These are phyloP conservation scores for Linum tenue DNA, from an alignment of 345 rosid genomes.

Conservation along the genomic window DNA sequence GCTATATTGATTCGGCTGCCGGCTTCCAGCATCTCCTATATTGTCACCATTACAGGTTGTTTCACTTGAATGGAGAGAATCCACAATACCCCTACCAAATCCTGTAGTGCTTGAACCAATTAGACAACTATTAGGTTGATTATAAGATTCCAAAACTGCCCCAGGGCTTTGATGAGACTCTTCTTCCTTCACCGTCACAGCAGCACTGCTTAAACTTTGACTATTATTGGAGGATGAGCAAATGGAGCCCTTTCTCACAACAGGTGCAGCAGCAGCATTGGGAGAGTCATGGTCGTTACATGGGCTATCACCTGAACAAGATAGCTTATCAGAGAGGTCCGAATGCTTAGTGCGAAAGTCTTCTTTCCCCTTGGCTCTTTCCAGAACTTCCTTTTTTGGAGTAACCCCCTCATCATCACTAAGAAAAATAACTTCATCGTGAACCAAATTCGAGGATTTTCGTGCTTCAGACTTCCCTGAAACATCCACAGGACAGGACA, in stretches of 20 bases:
- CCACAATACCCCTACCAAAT: slow-evolving; percentile 22
- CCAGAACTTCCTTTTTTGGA: slow-evolving; percentile 32
- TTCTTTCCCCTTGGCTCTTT: slow-evolving; percentile 25
- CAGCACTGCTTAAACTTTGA: slow-evolving; percentile 23
- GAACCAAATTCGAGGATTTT: slow-evolving; percentile 26
- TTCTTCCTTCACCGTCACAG: slow-evolving; percentile 23
- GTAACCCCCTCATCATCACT: slow-evolving; percentile 77
- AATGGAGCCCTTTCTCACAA: slow-evolving; percentile 21
- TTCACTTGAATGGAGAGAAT: slow-evolving; percentile 24
- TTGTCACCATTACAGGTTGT: slow-evolving; percentile 12
- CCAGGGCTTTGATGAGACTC: slow-evolving; percentile 27
- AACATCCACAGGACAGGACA: slow-evolving; percentile 19
- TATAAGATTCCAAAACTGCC: slow-evolving; percentile 19
- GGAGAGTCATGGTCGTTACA: slow-evolving; percentile 17
- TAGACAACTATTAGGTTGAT: slow-evolving; percentile 17
- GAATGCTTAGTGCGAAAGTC: slow-evolving; percentile 13
- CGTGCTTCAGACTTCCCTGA: slow-evolving; percentile 23
- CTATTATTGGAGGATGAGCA: slow-evolving; percentile 23
- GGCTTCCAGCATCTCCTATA: slow-evolving; percentile 20
- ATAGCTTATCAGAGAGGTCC: slow-evolving; percentile 28
- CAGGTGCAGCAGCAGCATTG: slow-evolving; percentile 18
- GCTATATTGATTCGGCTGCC: slow-evolving; percentile 20
- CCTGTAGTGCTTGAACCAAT: slow-evolving; percentile 25
- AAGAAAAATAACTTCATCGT: slow-evolving; percentile 47
- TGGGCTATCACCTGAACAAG: slow-evolving; percentile 19